Evolutionary conservation across 192 early-diverging fungal species (phyloP).

Genomic region (Gigaspora rosea): DNA sequence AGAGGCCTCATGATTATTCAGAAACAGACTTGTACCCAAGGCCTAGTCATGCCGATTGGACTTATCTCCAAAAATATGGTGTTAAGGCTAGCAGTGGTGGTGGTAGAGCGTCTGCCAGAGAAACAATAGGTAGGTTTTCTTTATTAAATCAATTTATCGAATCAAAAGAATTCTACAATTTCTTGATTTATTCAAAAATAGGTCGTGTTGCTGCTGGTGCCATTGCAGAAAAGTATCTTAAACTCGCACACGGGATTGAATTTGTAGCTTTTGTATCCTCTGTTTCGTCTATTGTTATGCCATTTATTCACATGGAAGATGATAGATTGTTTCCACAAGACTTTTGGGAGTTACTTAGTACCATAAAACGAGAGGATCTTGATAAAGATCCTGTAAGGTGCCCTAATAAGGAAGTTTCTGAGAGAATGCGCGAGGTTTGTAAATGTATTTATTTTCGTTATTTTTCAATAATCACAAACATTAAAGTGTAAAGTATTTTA

Average conservation of each 20-base stretch:
- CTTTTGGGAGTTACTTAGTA: slow-evolving; percentile 69
- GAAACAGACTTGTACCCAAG: slow-evolving; percentile 96
- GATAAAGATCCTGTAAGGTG: slow-evolving; percentile 89
- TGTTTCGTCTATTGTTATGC: slow-evolving; percentile 82
- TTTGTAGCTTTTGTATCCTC: slow-evolving; percentile 94
- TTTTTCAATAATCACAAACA: background rate
- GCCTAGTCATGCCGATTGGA: slow-evolving; percentile 97
- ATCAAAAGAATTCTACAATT: background rate
- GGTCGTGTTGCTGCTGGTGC: slow-evolving; percentile 95
- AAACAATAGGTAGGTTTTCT: slow-evolving; percentile 76
- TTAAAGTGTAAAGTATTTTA: background rate
- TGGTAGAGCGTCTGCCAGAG: slow-evolving; percentile 90
- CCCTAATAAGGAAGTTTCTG: slow-evolving; percentile 73
- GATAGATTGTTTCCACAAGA: slow-evolving; percentile 48
- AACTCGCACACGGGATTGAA: slow-evolving; percentile 78
- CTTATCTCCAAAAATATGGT: slow-evolving; percentile 94
- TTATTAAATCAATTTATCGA: background rate
- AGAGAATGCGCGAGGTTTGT: slow-evolving; percentile 77
- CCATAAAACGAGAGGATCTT: slow-evolving; percentile 69
- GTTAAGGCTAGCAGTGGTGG: slow-evolving; percentile 95
- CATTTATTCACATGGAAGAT: slow-evolving; percentile 54
- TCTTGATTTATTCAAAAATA: slow-evolving; percentile 33
- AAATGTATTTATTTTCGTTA: background rate
- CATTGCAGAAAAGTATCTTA: slow-evolving; percentile 97
- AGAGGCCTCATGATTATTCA: slow-evolving; percentile 93